phyloP scores from a whole-genome alignment of 345 rosid genomes.

The Eutrema yunnanense region DNA sequence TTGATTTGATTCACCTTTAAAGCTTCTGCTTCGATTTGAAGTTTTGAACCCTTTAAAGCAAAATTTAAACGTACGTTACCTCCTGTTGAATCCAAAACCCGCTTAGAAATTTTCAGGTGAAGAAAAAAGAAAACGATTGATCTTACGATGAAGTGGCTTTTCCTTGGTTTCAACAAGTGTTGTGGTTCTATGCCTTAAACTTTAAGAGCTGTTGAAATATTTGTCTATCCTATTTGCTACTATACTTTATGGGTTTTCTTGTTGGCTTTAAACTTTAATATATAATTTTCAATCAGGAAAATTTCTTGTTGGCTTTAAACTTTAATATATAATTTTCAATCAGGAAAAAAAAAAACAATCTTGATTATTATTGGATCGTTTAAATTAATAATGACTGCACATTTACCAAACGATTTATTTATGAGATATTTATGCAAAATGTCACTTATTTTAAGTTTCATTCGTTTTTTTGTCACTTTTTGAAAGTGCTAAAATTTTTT shows the following conservation, averaged over 20 bases:
- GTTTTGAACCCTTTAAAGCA: conserved; percentile 29
- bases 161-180: conserved; percentile 19
- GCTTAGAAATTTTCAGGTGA: neutral
- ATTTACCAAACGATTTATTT: neutral
- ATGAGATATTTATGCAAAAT: too few species aligned
- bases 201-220: neutral
- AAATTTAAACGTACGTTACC: conserved; percentile 14
- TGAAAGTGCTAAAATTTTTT: too few species aligned
- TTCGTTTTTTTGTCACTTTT: too few species aligned
- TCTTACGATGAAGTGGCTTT: conserved; percentile 18
- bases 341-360: neutral
- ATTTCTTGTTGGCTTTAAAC: neutral
- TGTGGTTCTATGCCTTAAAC: neutral
- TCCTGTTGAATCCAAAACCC: conserved; percentile 6
- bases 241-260: neutral
- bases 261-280: neutral
- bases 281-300: too few species aligned
- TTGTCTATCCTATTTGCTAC: neutral
- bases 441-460: too few species aligned
- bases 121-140: neutral
- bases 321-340: neutral
- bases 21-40: conserved; percentile 40
- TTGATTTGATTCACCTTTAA: conserved; percentile 22
- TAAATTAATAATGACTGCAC: neutral
- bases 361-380: conserved; percentile 9